Evolutionary conservation across 1,139 yeast species (phyloP), one percentile per base, ranked within the genome.

Genomic region (Candida mesenterica): DNA sequence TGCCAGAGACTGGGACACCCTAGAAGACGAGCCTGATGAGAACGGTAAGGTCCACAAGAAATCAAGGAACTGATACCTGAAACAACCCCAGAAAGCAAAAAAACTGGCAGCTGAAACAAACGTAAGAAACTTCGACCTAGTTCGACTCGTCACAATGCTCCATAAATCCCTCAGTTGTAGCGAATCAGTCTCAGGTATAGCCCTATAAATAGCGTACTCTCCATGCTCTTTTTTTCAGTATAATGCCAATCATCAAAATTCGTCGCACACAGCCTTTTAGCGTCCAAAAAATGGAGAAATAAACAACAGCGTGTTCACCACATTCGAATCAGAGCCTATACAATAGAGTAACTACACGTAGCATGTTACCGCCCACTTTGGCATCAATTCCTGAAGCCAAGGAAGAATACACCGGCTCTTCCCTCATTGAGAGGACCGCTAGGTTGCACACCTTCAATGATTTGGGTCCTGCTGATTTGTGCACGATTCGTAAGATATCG

Each of bases 391-490:
- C 76, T 19, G 76, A 70, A 56, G 81, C 77, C 28, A 62, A 67
- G 34, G 82, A 77, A 47, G 76, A 69, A 40, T 63, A 65, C 44
- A 60, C 68, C 26, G 79, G 79, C 12, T 63, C 75, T 20, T 70
- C 78, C 2, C 52, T 77, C 25, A 62, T 67, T 28, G 80, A 75
- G 50, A 60, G 82, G 45, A 74, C 81, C 1, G 61, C 75, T 26
- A 65, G 80, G 37, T 55, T 77, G 33, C 71, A 65, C 37, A 57
- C 69, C 15, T 66, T 70, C 40, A 44, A 39, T 30, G 82, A 77
- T 38, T 59, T 92, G 36, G 98, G 98, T 0, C 96, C 96, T 0
- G 90, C 96, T 5, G 97, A 92, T 63, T 68, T 92, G 45, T 85
- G 95, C 34, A 95, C 86, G 53, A 65, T 79, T 37, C 75, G 75